Percentiles rank a stretch among this genome's conserved stretches.
Evolutionary conservation across 768 basidiomycete species (phyloP).

Genomic region (Boletus speciosus): DNA sequence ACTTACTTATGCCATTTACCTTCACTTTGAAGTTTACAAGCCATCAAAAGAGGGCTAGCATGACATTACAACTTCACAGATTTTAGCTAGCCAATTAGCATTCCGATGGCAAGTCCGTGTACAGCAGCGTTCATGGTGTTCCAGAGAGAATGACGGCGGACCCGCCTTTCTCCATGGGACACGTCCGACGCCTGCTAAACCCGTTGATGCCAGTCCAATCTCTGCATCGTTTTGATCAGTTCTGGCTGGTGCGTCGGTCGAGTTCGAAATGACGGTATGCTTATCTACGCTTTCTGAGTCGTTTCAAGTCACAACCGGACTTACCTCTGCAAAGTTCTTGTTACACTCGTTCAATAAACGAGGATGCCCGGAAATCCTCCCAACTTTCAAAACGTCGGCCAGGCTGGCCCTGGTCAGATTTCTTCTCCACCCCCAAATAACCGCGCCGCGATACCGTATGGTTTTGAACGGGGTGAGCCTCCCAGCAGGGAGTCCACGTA

Average conservation of each 20-base stretch:
- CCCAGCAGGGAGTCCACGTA: background rate
- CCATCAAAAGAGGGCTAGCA: background rate
- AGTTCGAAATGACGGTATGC: constrained; percentile 14
- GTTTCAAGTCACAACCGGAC: background rate
- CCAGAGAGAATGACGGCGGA: constrained; percentile 2
- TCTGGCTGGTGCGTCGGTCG: constrained; percentile 10
- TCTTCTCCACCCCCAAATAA: background rate
- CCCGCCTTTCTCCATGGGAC: constrained; percentile 3
- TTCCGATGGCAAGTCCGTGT: background rate
- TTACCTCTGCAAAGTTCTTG: background rate
- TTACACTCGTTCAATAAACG: constrained; percentile 4
- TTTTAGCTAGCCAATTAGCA: background rate
- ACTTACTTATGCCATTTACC: background rate
- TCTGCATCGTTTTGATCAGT: background rate
- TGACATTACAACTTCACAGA: background rate
- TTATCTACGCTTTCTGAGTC: constrained; percentile 8
- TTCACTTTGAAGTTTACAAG: background rate
- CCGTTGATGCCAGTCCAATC: background rate
- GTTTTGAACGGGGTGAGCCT: background rate
- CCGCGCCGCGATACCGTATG: background rate
- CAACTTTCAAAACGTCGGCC: constrained; percentile 4
- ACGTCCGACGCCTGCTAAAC: background rate
- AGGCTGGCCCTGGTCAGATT: constrained; percentile 22
- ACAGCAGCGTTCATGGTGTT: background rate
- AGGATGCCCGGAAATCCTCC: constrained; percentile 20